Percentiles rank a stretch among this genome's conserved stretches.
Conservation (phyloP, 495 filamentous ascomycete genomes). For the Trypethelium eluteriae region DNA sequence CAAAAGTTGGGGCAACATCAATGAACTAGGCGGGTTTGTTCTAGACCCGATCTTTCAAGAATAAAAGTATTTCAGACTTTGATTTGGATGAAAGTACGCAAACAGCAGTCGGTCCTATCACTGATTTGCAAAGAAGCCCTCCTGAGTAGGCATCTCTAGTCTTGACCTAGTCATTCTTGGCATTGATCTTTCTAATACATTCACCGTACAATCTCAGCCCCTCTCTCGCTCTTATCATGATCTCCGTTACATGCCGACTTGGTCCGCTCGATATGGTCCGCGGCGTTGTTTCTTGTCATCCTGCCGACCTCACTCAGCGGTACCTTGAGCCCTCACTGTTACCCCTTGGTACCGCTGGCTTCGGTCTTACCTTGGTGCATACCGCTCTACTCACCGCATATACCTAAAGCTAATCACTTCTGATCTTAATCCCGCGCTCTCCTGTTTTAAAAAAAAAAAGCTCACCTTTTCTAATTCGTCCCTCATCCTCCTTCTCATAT, state of each 20-base stretch:
- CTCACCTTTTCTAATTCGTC: too few species aligned
- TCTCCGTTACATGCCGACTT: too few species aligned
- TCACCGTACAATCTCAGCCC: too few species aligned
- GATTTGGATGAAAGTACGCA: not conserved
- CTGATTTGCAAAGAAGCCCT: not conserved
- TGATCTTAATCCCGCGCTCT: not conserved
- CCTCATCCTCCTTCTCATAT: too few species aligned
- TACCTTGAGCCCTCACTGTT: not conserved
- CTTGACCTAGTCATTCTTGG: not conserved
- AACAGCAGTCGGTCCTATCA: not conserved
- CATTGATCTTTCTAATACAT: too few species aligned
- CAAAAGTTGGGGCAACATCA: not conserved
- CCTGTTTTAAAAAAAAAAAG: too few species aligned
- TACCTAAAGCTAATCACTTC: not conserved
- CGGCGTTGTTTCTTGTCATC: not conserved
- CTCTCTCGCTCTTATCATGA: too few species aligned
- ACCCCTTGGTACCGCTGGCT: not conserved
- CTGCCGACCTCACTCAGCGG: not conserved
- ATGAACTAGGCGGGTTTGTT: not conserved
- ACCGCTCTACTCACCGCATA: not conserved
- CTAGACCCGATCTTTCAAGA: not conserved
- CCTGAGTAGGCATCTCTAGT: not conserved
- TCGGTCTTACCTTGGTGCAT: not conserved
- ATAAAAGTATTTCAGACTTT: not conserved
- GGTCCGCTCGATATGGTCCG: not conserved